Evolutionary conservation across 495 filamentous ascomycete species (phyloP).

Genomic region (Penicillium canariense): DNA sequence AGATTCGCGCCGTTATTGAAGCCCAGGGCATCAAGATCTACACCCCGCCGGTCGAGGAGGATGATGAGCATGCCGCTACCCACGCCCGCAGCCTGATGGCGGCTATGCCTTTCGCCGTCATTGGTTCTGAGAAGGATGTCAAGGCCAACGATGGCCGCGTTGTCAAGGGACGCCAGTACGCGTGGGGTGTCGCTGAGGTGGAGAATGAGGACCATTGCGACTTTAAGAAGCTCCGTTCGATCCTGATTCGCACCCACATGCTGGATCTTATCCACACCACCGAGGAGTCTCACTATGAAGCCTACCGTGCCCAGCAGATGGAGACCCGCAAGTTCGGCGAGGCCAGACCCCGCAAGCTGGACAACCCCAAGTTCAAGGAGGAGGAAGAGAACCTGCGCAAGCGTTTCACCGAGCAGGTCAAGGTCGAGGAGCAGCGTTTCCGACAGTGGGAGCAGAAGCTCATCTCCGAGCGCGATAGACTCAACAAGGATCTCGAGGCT

Average conservation of each 20-base stretch:
- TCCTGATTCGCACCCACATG: conserved; percentile 99
- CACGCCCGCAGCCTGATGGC: conserved; percentile 92
- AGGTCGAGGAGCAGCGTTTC: conserved; percentile 98
- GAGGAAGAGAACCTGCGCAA: conserved; percentile 97
- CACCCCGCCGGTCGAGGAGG: conserved; percentile 93
- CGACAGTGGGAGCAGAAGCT: conserved; percentile 99
- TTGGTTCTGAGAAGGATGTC: conserved; percentile 98
- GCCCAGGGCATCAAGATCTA: conserved; percentile 99
- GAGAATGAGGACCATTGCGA: conserved; percentile 99
- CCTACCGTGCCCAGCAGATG: conserved; percentile 98
- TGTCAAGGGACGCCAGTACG: conserved; percentile 97
- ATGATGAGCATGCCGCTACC: conserved; percentile 91
- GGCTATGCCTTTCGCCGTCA: conserved; percentile 98
- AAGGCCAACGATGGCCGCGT: conserved; percentile 93
- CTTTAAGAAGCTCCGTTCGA: conserved; percentile 99
- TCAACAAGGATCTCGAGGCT: conserved; percentile 98
- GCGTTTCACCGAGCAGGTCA: conserved; percentile 99
- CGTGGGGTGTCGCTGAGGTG: conserved; percentile 98
- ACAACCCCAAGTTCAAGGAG: conserved; percentile 99
- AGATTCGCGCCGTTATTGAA: conserved; percentile 95
- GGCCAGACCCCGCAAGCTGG: conserved; percentile 91
- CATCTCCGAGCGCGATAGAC: conserved; percentile 92
- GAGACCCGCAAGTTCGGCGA: conserved; percentile 99
- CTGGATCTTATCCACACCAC: conserved; percentile 99
- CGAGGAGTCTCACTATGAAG: conserved; percentile 98